Conservation (phyloP, 2,329 filamentous ascomycete genomes). For the Cordyceps javanica region DNA sequence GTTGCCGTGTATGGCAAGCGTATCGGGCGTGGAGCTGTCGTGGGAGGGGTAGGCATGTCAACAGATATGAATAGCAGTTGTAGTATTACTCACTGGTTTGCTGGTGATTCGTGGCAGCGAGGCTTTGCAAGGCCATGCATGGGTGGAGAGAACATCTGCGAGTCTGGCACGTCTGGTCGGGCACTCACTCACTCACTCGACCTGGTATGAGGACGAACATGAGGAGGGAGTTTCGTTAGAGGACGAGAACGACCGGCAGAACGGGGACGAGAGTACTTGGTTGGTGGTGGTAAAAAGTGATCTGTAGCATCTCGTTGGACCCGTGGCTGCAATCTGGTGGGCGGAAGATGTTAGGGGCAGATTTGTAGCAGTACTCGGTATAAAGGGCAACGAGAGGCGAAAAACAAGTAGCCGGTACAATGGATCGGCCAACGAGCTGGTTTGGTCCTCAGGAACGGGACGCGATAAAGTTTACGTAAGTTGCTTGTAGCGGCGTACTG, state of each 20-base stretch:
- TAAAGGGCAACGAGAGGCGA: no score
- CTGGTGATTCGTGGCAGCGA: not conserved
- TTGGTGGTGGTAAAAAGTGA: conserved; percentile 6
- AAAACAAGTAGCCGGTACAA: not conserved
- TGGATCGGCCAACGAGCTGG: not conserved
- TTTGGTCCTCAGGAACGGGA: not conserved
- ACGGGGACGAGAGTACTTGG: not conserved
- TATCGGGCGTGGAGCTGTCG: conserved; percentile 2
- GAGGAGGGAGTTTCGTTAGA: not conserved
- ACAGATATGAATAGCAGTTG: not conserved
- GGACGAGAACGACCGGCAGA: no score
- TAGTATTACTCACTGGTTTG: not conserved
- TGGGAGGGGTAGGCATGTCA: not conserved
- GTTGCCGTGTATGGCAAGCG: not conserved
- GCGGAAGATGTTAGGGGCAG: not conserved
- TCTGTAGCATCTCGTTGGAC: not conserved
- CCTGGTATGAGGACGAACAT: no score
- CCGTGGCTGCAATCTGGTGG: not conserved
- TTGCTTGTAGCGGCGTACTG: no score
- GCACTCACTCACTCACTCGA: no score
- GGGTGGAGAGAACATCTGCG: no score
- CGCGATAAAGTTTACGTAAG: no score
- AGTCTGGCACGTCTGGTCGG: no score
- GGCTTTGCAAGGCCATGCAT: not conserved
- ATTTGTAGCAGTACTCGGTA: conserved; percentile 1